Evolutionary conservation across 306 rosid genomes (phyloP).

Genomic region (Fragaria iinumae): DNA sequence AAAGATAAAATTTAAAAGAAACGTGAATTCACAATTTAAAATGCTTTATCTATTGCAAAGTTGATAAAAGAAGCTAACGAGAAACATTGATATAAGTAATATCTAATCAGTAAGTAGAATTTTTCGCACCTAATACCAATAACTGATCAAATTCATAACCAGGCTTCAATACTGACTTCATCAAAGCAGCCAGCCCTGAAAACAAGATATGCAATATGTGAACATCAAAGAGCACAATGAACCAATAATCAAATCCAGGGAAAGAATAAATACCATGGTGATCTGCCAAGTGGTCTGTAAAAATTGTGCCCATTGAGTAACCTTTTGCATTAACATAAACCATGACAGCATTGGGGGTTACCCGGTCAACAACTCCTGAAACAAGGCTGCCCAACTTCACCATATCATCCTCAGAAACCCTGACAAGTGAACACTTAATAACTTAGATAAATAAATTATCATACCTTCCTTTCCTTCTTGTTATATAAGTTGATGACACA

Average conservation of each 20-base stretch:
- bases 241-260: background rate
- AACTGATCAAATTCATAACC: slow-evolving; percentile 81
- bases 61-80: background rate
- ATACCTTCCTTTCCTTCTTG: background rate
- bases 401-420: slow-evolving; percentile 71
- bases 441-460: slow-evolving; percentile 13
- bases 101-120: background rate
- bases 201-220: slow-evolving; percentile 20
- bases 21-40: background rate
- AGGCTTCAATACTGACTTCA: slow-evolving; percentile 78
- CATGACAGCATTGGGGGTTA: slow-evolving; percentile 52
- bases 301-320: slow-evolving; percentile 75
- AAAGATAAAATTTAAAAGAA: background rate
- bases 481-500: background rate
- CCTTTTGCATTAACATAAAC: slow-evolving; percentile 60
- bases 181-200: slow-evolving; percentile 63
- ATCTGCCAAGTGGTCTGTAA: slow-evolving; percentile 80
- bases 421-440: slow-evolving; percentile 40
- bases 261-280: slow-evolving; percentile 58
- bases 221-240: slow-evolving; percentile 15
- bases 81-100: background rate
- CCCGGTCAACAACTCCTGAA: slow-evolving; percentile 77
- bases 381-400: slow-evolving; percentile 66
- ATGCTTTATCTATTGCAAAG: background rate
- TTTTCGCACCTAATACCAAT: slow-evolving; percentile 66